Evolutionary conservation across 2,329 filamentous ascomycete species (phyloP), one percentile per base, ranked within the genome.

Genomic region (Bipolaris victoriae): DNA sequence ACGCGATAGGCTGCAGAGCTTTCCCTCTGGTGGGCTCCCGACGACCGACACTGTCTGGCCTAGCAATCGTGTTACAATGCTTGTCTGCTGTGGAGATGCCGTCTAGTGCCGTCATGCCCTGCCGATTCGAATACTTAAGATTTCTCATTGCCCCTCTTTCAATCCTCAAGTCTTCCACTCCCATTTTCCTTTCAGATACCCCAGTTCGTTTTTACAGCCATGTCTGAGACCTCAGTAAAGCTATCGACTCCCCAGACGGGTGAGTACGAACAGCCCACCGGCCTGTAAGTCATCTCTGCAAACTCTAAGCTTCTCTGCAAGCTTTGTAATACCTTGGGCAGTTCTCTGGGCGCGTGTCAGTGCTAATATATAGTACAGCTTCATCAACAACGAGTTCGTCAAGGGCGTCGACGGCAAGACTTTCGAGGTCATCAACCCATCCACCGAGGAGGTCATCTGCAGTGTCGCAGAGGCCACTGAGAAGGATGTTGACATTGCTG

Each of bases 361-460:
- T 69, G 26, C 62, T 69, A 53, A 76, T 64, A 48, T 37, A 41
- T 35, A 7, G 7, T 7, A 6, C 71, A 91, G 89, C 60, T 95
- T 91, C 85, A 95, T 96, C 85, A 93, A 95, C 86, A 93, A 94
- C 79, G 90, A 97, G 80, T 97, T 89, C 81, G 86, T 96, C 64
- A 87, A 90, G 78, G 84, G 87, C 76, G 88, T 90, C 63, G 91
- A 96, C 70, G 92, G 92, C 81, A 89, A 91, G 85, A 92, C 89
- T 67, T 95, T 97, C 74, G 92, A 97, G 80, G 90, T 92, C 78
- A 89, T 95, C 84, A 96, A 96, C 85, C 92, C 92, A 58, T 74
- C 89, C 64, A 91, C 86, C 65, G 93, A 97, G 79, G 88, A 92
- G 79, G 86, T 91, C 73, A 96, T 96, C 82, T 86, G 83, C 83